phyloP scores from a whole-genome alignment of 139 green algal species.

The Chlorella ohadii region DNA sequence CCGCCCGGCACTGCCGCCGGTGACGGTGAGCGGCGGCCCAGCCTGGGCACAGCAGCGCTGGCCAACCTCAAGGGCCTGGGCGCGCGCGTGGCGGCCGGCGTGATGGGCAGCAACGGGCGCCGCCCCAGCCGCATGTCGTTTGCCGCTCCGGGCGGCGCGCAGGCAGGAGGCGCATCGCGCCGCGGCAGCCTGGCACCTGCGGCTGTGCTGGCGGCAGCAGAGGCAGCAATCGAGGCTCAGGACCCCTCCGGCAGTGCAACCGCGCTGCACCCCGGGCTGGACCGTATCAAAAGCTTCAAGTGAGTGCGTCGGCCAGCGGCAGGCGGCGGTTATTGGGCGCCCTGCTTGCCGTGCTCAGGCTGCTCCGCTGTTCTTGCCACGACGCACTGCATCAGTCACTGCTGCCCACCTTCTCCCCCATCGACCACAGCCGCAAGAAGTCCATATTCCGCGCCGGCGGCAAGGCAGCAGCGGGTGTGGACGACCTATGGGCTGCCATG shows the following conservation, averaged over 20 bases:
- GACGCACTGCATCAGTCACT: no score
- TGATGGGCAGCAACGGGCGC: not conserved
- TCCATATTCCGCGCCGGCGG: not conserved
- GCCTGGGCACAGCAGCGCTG: not conserved
- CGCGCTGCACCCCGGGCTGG: not conserved
- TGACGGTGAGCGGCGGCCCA: not conserved
- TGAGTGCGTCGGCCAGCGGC: no score
- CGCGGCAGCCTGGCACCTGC: not conserved
- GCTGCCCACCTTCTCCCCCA: no score
- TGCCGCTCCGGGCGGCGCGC: not conserved
- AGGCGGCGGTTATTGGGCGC: no score
- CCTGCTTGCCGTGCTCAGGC: no score
- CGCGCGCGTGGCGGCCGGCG: not conserved
- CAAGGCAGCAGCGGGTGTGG: not conserved
- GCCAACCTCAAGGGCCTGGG: not conserved
- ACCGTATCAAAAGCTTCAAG: conserved; percentile 12
- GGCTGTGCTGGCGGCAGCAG: not conserved
- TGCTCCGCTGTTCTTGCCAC: no score
- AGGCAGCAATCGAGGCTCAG: not conserved
- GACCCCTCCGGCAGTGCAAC: no score
- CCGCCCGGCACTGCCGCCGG: no score
- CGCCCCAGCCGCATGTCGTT: not conserved
- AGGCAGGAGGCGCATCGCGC: not conserved
- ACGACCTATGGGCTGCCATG: conserved; percentile 34
- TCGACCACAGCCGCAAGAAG: not conserved